Percentiles rank a stretch among this genome's conserved stretches.
These are phyloP conservation scores for Xerocomus potaroensis DNA, from an alignment of 768 basidiomycete species.

Conservation along the genomic window DNA sequence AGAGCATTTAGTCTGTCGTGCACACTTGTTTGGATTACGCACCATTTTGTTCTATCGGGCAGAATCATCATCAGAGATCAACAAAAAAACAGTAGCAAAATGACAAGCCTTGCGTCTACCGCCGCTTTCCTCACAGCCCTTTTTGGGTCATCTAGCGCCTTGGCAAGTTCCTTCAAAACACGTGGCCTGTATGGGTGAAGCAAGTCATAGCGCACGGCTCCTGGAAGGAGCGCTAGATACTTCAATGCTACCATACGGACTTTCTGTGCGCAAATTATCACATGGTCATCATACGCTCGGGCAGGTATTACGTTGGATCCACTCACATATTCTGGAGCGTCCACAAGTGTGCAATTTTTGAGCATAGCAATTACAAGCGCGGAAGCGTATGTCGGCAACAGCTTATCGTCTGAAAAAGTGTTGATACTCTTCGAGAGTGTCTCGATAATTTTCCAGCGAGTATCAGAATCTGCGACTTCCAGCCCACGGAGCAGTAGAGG, in stretches of 20 bases:
- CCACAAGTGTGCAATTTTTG: slow-evolving; percentile 48
- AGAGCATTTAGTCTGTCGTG: neutral
- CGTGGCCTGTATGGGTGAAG: slow-evolving; percentile 74
- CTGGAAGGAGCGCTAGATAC: slow-evolving; percentile 71
- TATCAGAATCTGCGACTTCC: slow-evolving; percentile 65
- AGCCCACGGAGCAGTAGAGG: slow-evolving; percentile 86
- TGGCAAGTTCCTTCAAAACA: slow-evolving; percentile 72
- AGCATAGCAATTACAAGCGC: slow-evolving; percentile 71
- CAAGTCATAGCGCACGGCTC: slow-evolving; percentile 72
- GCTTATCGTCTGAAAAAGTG: slow-evolving; percentile 45
- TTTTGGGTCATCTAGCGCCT: slow-evolving; percentile 85
- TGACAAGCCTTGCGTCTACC: slow-evolving; percentile 65
- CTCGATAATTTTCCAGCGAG: slow-evolving; percentile 78
- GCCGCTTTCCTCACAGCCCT: slow-evolving; percentile 80
- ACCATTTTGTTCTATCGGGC: slow-evolving; percentile 28
- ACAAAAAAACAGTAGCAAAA: neutral
- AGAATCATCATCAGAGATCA: slow-evolving; percentile 2
- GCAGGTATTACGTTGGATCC: neutral
- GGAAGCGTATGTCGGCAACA: slow-evolving; percentile 64
- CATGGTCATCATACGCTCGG: neutral
- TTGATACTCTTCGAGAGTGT: slow-evolving; percentile 70
- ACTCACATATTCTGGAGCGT: slow-evolving; percentile 55
- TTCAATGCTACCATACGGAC: slow-evolving; percentile 73
- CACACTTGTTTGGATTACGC: neutral
- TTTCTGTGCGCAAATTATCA: slow-evolving; percentile 54